Evolutionary conservation across 805 yeast genomes (phyloP).

Genomic region (Candida xyloterini): DNA sequence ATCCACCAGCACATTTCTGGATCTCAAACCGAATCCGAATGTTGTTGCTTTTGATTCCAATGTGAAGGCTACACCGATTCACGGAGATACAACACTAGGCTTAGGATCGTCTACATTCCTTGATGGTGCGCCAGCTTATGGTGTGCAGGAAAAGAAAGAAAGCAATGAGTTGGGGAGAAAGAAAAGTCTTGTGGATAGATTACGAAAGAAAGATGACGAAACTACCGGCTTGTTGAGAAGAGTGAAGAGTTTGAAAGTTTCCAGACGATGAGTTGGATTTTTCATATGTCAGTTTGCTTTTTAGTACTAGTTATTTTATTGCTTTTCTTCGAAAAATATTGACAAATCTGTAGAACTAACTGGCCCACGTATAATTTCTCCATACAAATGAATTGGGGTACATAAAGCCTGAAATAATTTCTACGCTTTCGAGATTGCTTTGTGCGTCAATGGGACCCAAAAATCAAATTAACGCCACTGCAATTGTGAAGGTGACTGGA

Average conservation of each 20-base stretch:
- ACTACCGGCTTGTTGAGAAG: constrained; percentile 66
- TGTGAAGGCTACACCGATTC: constrained; percentile 65
- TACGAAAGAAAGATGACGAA: constrained; percentile 34
- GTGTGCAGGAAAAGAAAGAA: constrained; percentile 38
- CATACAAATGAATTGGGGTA: too few species aligned
- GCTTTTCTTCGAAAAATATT: constrained; percentile 1
- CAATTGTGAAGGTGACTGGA: neutral
- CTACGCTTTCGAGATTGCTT: too few species aligned
- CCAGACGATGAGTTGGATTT: constrained; percentile 24
- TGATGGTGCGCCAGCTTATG: constrained; percentile 90
- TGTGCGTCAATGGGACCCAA: neutral
- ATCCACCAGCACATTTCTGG: constrained; percentile 23
- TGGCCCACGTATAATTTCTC: neutral
- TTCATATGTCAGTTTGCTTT: neutral
- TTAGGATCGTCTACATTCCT: constrained; percentile 88
- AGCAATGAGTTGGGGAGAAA: constrained; percentile 65
- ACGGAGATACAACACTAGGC: constrained; percentile 84
- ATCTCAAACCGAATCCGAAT: constrained; percentile 48
- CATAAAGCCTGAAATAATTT: too few species aligned
- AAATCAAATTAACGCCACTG: neutral
- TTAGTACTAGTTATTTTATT: neutral
- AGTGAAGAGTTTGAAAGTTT: constrained; percentile 85
- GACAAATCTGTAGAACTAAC: neutral
- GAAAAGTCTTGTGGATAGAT: constrained; percentile 74
- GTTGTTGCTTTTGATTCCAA: constrained; percentile 71